A percentile compares a stretch with the other conserved stretches of the same genome.
Evolutionary conservation across 441 rosid species (phyloP).

Genomic region (Gossypium davidsonii): DNA sequence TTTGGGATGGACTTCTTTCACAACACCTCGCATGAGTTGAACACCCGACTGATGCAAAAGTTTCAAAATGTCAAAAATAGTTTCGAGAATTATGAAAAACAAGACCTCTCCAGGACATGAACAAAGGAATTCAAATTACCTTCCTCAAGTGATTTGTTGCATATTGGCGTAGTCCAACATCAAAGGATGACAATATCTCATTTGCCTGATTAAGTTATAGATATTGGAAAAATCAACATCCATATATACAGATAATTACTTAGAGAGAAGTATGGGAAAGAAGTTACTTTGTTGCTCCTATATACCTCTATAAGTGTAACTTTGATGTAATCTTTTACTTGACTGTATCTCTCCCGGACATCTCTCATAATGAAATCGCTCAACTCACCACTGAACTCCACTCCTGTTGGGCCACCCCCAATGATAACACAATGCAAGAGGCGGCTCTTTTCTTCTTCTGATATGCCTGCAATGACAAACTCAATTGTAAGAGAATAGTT

Average conservation of each 20-base stretch:
- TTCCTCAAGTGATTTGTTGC: conserved; percentile 73
- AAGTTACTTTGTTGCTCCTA: neutral
- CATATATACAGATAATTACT: neutral
- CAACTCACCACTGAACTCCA: conserved; percentile 90
- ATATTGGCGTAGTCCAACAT: conserved; percentile 62
- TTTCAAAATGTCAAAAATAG: conserved; percentile 12
- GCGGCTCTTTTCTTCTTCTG: conserved; percentile 67
- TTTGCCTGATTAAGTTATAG: conserved; percentile 48
- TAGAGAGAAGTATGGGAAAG: neutral
- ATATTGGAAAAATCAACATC: neutral
- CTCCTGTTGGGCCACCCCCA: conserved; percentile 96
- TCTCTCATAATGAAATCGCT: conserved; percentile 92
- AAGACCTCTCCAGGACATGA: neutral
- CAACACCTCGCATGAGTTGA: conserved; percentile 63
- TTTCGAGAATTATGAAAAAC: conserved; percentile 5
- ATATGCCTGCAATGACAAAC: conserved; percentile 43
- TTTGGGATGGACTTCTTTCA: conserved; percentile 74
- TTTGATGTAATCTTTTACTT: conserved; percentile 62
- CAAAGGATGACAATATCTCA: conserved; percentile 83
- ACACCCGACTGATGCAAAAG: conserved; percentile 56
- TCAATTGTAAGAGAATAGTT: neutral
- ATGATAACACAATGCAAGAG: conserved; percentile 78
- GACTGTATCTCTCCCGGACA: conserved; percentile 58
- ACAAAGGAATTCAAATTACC: conserved; percentile 29
- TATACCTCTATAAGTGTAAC: conserved; percentile 88